These are phyloP conservation scores for Coniosporium apollinis DNA, from an alignment of 495 filamentous ascomycete genomes.

Conservation along the genomic window DNA sequence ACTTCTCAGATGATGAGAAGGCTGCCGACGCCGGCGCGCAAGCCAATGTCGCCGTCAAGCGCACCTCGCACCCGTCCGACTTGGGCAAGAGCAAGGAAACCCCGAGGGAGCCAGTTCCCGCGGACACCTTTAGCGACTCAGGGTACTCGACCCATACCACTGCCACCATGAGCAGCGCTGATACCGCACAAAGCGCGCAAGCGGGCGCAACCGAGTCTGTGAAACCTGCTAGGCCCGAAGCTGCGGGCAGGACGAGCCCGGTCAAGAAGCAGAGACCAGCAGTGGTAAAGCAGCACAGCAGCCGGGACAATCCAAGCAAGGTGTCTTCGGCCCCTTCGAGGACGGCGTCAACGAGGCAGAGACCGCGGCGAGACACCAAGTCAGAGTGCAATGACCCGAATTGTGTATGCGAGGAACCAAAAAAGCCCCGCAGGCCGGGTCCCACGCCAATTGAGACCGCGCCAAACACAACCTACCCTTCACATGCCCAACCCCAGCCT, in stretches of 20 bases:
- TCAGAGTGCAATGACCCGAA: conserved; percentile 14
- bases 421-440: too few relatives aligned
- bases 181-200: conserved; percentile 28
- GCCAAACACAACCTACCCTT: too few relatives aligned
- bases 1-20: conserved; percentile 33
- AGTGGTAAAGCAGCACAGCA: neutral
- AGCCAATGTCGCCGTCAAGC: conserved; percentile 37
- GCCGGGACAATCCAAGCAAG: conserved; percentile 1
- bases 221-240: conserved; percentile 3
- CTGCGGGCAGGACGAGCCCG: conserved; percentile 5
- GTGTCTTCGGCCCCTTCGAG: conserved; percentile 5
- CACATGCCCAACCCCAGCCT: too few relatives aligned
- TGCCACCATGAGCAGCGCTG: conserved; percentile 37
- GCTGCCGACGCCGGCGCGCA: conserved; percentile 32
- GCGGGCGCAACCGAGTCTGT: conserved; percentile 7
- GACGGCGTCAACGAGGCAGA: conserved; percentile 1
- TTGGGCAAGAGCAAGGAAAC: conserved; percentile 9
- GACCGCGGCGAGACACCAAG: conserved; percentile 3
- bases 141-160: conserved; percentile 49
- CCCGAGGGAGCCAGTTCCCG: conserved; percentile 10
- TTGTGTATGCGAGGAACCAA: too few relatives aligned
- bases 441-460: too few relatives aligned
- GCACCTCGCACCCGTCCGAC: conserved; percentile 27
- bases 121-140: conserved; percentile 44
- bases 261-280: conserved; percentile 2